These are phyloP conservation scores for Leccinum incarnatum DNA, from an alignment of 768 basidiomycete species.

Conservation along the genomic window DNA sequence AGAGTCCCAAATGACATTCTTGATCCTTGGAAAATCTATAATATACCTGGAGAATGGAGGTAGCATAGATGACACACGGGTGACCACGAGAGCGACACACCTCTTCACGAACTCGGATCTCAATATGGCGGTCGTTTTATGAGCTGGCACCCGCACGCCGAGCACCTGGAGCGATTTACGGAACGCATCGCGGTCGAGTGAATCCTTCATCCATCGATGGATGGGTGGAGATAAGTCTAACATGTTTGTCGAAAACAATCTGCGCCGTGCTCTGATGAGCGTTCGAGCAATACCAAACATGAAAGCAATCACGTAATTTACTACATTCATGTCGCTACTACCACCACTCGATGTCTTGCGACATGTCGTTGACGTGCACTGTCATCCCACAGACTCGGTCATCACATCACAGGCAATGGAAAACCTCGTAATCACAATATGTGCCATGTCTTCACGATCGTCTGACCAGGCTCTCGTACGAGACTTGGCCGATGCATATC, in stretches of 20 bases:
- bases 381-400: conserved; percentile 83
- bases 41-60: conserved; percentile 43
- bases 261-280: neutral
- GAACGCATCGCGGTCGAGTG: conserved; percentile 66
- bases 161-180: conserved; percentile 63
- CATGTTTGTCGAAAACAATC: conserved; percentile 12
- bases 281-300: conserved; percentile 18
- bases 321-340: conserved; percentile 17
- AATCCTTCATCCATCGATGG: conserved; percentile 48
- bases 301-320: conserved; percentile 3
- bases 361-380: conserved; percentile 85
- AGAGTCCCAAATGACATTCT: conserved; percentile 54
- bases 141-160: conserved; percentile 60
- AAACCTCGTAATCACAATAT: conserved; percentile 61
- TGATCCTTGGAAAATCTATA: conserved; percentile 67
- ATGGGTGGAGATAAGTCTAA: conserved; percentile 45
- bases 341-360: conserved; percentile 44
- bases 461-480: conserved; percentile 73
- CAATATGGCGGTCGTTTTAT: conserved; percentile 52
- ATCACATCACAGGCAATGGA: conserved; percentile 50
- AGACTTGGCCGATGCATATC: conserved; percentile 55
- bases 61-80: conserved; percentile 8
- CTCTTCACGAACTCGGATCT: conserved; percentile 57
- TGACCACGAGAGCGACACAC: conserved; percentile 37
- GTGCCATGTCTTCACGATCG: conserved; percentile 73